Conservation (phyloP, 2,329 filamentous ascomycete species). For the Colletotrichum salicis region DNA sequence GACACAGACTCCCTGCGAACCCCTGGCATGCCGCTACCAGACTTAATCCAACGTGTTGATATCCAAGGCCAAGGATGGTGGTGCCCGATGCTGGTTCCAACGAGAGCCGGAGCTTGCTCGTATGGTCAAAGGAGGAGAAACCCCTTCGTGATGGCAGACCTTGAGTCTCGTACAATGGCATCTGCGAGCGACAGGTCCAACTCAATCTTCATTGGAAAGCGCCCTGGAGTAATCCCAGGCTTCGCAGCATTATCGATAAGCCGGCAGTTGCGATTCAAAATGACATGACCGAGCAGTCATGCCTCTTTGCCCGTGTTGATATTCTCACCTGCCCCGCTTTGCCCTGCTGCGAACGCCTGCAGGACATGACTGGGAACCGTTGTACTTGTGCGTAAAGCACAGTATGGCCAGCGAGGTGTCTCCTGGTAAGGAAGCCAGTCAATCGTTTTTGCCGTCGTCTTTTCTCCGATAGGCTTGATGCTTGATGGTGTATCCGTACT, state of each 20-base stretch:
- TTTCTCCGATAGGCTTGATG: conserved; percentile 30
- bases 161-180: conserved; percentile 18
- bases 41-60: conserved; percentile 21
- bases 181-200: conserved; percentile 4
- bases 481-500: background rate
- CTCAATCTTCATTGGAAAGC: background rate
- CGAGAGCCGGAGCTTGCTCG: conserved; percentile 11
- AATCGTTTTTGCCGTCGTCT: background rate
- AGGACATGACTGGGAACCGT: conserved; percentile 6
- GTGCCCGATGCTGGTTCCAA: conserved; percentile 11
- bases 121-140: background rate
- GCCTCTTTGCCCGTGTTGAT: background rate
- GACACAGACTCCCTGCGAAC: background rate
- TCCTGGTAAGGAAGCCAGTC: conserved; percentile 9
- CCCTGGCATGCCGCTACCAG: conserved; percentile 15
- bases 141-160: conserved; percentile 10
- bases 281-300: background rate
- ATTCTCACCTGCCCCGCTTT: background rate
- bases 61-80: conserved; percentile 7
- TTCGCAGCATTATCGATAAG: background rate
- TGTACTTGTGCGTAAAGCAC: background rate
- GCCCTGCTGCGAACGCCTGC: conserved; percentile 31
- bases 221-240: background rate
- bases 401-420: background rate
- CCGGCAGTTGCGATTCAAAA: conserved; percentile 24